Evolutionary conservation across 2,329 filamentous ascomycete species (phyloP).

Genomic region (Byssothecium circinans): DNA sequence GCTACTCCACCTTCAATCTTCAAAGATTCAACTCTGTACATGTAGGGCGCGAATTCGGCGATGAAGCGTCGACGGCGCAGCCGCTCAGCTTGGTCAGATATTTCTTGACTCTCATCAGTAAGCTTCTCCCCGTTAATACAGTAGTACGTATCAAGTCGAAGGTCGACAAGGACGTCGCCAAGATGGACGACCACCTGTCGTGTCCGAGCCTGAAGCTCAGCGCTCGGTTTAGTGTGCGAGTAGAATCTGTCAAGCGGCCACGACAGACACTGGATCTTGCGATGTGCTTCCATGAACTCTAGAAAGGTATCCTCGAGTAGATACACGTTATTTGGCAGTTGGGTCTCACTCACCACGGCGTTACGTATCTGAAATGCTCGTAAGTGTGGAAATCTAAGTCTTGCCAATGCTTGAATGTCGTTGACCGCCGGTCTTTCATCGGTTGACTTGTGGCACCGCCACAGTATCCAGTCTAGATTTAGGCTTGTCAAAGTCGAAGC

Average conservation of each 20-base stretch:
- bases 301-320: constrained; percentile 44
- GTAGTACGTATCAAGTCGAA: constrained; percentile 47
- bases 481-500: constrained; percentile 34
- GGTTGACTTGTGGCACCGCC: constrained; percentile 24
- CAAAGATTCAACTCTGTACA: constrained; percentile 47
- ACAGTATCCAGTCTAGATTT: constrained; percentile 41
- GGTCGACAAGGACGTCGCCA: constrained; percentile 43
- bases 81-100: constrained; percentile 21
- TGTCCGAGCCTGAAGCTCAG: constrained; percentile 25
- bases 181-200: constrained; percentile 44
- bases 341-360: constrained; percentile 42
- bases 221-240: constrained; percentile 26
- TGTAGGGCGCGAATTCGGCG: constrained; percentile 45
- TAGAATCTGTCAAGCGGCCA: constrained; percentile 54
- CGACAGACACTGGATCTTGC: constrained; percentile 47
- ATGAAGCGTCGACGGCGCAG: constrained; percentile 45
- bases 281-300: constrained; percentile 49
- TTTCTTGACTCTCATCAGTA: constrained; percentile 28
- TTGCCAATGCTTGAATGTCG: constrained; percentile 32
- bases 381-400: constrained; percentile 47
- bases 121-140: constrained; percentile 29
- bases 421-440: constrained; percentile 12
- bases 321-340: constrained; percentile 41
- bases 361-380: constrained; percentile 52
- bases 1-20: constrained; percentile 53